A percentile compares a stretch with the other conserved stretches of the same genome.
phyloP scores from a whole-genome alignment of 176 grass and related monocot genomes.

The Musa schizocarpa region DNA sequence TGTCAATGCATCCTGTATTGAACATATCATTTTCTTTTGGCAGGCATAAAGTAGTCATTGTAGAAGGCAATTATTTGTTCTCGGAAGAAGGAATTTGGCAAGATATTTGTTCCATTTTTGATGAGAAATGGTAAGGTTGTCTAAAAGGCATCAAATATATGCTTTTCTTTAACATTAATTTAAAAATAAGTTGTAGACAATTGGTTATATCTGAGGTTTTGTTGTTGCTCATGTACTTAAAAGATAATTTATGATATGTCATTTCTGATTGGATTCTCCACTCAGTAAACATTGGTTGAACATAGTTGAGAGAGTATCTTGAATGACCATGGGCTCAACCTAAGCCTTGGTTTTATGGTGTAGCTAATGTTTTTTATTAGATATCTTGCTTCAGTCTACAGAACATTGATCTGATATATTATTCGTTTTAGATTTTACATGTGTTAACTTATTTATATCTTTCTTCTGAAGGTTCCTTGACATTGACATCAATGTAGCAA shows the following conservation, averaged over 20 bases:
- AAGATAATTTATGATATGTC: neutral
- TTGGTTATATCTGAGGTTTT: neutral
- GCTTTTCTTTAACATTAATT: neutral
- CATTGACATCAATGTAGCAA: conserved; percentile 69
- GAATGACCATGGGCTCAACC: neutral
- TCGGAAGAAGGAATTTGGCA: conserved; percentile 70
- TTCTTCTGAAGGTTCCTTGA: conserved; percentile 61
- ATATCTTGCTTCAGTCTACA: neutral
- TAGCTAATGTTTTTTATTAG: neutral
- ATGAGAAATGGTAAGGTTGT: conserved; percentile 78
- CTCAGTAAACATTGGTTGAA: no score
- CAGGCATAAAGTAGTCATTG: conserved; percentile 83
- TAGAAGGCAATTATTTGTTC: conserved; percentile 86
- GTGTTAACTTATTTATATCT: neutral
- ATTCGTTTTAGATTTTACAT: neutral
- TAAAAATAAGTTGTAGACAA: neutral
- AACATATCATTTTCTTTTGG: conserved; percentile 3
- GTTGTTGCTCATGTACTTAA: neutral
- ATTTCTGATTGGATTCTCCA: no score
- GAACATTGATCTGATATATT: neutral
- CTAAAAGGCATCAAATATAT: neutral
- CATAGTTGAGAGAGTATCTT: neutral
- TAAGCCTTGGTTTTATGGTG: neutral
- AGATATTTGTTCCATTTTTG: conserved; percentile 55
- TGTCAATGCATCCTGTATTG: neutral